A percentile compares a stretch with the other conserved stretches of the same genome.
Evolutionary conservation across 352 stramenopile species (phyloP).

Genomic region (Pythium myriotylum): DNA sequence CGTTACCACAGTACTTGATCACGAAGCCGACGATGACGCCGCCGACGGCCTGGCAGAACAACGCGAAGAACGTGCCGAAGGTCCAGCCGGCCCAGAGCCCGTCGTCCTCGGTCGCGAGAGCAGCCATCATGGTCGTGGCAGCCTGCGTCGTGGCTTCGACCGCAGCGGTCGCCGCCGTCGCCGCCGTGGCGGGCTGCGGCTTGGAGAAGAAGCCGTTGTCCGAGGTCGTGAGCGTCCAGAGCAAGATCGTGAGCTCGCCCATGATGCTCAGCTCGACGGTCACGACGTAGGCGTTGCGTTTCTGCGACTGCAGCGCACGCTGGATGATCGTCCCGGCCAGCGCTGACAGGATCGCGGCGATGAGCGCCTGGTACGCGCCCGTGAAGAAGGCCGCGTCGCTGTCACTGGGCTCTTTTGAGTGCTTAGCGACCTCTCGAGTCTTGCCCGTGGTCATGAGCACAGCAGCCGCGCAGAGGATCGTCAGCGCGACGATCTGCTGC

Average conservation of each 20-base stretch:
- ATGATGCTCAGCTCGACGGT: constrained; percentile 80
- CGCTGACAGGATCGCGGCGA: constrained; percentile 71
- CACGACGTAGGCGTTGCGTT: constrained; percentile 78
- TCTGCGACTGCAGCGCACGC: constrained; percentile 65
- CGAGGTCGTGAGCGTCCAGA: constrained; percentile 51
- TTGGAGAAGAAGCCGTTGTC: constrained; percentile 32
- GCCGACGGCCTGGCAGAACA: constrained; percentile 71
- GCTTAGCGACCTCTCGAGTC: constrained; percentile 2
- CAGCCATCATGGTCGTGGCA: constrained; percentile 9
- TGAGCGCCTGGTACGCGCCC: constrained; percentile 71
- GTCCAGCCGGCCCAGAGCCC: constrained; percentile 78
- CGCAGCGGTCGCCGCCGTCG: background rate
- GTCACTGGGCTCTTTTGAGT: constrained; percentile 3
- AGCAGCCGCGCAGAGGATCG: constrained; percentile 64
- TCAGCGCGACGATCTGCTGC: constrained; percentile 70
- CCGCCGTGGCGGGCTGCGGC: constrained; percentile 1
- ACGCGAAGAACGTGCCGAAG: constrained; percentile 54
- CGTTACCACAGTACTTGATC: constrained; percentile 85
- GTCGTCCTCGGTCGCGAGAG: constrained; percentile 4
- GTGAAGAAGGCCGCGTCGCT: constrained; percentile 60
- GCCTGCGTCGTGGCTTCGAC: background rate
- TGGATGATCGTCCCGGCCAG: constrained; percentile 81
- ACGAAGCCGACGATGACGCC: constrained; percentile 81
- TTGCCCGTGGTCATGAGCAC: constrained; percentile 75
- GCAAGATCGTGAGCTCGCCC: constrained; percentile 58